Evolutionary conservation across 140 eudicot genomes (phyloP).

Genomic region (Eryngium alpinum): DNA sequence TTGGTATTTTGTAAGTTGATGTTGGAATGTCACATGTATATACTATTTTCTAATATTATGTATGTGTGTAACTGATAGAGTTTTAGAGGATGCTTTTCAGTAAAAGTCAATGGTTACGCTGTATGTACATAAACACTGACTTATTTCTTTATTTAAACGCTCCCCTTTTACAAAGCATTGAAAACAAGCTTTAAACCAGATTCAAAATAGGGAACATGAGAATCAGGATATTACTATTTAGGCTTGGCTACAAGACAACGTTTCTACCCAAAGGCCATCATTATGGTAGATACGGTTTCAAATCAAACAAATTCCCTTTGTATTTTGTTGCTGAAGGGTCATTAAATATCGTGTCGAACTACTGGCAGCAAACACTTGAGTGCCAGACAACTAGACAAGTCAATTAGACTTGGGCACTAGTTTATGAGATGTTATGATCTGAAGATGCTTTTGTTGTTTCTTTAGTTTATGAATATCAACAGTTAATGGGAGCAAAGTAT

Average conservation of each 20-base stretch:
- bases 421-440: background rate
- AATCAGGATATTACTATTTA: background rate
- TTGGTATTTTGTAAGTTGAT: slow-evolving; percentile 91
- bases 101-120: too few species aligned
- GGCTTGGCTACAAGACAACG: too few species aligned
- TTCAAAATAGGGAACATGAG: background rate
- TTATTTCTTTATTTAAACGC: too few species aligned
- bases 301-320: too few species aligned
- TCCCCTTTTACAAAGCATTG: background rate
- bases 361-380: too few species aligned
- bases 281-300: too few species aligned
- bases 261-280: too few species aligned
- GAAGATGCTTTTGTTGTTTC: background rate
- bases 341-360: too few species aligned
- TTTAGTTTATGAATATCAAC: background rate
- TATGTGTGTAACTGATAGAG: background rate
- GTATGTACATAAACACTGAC: too few species aligned
- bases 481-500: background rate
- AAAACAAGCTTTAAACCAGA: background rate
- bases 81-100: background rate
- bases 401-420: background rate
- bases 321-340: too few species aligned
- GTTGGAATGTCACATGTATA: background rate
- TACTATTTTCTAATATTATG: background rate
- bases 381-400: too few species aligned